A percentile compares a stretch with the other conserved stretches of the same genome.
Conservation (phyloP, 2,329 filamentous ascomycete genomes). For the Fusarium domesticum region DNA sequence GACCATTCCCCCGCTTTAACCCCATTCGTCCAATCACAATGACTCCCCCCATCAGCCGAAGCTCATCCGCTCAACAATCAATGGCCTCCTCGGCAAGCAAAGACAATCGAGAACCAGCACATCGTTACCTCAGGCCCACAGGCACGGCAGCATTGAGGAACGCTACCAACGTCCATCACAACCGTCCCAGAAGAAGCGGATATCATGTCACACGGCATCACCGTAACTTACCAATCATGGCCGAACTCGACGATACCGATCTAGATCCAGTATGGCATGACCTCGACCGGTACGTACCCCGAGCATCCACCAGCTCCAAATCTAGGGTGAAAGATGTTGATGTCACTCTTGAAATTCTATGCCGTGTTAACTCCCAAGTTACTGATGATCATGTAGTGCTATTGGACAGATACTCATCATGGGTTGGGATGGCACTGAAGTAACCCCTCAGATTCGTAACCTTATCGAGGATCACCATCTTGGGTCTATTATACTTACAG, state of each 20-base stretch:
- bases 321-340: conserved; percentile 3
- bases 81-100: conserved; percentile 26
- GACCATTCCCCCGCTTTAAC: no score
- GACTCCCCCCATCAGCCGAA: conserved; percentile 12
- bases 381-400: conserved; percentile 47
- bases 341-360: conserved; percentile 1
- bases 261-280: conserved; percentile 69
- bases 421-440: conserved; percentile 81
- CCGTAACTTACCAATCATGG: conserved; percentile 36
- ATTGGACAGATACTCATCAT: conserved; percentile 78
- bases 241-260: conserved; percentile 32
- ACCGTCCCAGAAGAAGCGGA: conserved; percentile 17
- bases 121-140: conserved; percentile 32
- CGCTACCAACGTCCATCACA: conserved; percentile 11
- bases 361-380: not conserved
- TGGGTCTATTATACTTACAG: conserved; percentile 80
- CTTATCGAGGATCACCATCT: conserved; percentile 83
- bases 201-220: conserved; percentile 28
- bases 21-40: conserved; percentile 3
- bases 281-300: conserved; percentile 65
- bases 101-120: conserved; percentile 22
- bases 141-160: conserved; percentile 15
- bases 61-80: conserved; percentile 23
- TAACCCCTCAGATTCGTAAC: conserved; percentile 77
- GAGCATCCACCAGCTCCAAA: no score